Evolutionary conservation across 495 filamentous ascomycete species (phyloP), one percentile per base, ranked within the genome.

Genomic region (Staphylotrichum longicolle): DNA sequence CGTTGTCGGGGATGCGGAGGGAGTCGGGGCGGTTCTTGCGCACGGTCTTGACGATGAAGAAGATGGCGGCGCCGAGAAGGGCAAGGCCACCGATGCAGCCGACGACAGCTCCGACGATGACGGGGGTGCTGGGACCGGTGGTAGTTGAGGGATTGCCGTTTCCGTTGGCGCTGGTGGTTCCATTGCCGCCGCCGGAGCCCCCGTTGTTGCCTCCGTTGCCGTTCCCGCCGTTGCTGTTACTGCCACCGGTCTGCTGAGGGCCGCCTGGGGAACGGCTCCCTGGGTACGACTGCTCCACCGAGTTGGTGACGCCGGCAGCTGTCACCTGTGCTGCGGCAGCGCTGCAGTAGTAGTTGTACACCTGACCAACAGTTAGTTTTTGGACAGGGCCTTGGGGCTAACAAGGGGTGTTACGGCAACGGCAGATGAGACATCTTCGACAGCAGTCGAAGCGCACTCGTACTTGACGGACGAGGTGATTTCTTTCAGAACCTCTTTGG

Each of bases 331-430:
- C 76, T 27, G 68, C 70, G 9, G 75, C 80, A 11, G 79, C 80
- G 57, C 69, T 78, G 60, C 80, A 83, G 49, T 82, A 83, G 34
- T 71, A 60, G 33, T 77, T 66, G 54, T 76, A 80, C 0, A 82
- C 75, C 27, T 63, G 42, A 33, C 33, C 34, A 37, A 11, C 10
- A 7, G 27, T 61, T 6, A 52, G 44, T 27, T 27, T 27, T 27
- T 27, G 20, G 20, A 27, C 5, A 15, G 5, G 37, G 37, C 6
- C 20, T 12, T 27, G 20, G 20, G 7, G 2, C 15, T 4, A 7
- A 10, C 8, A 12, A 8, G 5, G 8, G 3, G 0, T 52, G 27
- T 50, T 4, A 62, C 60, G 20, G 58, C 37, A 10, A 79, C 46
- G 3, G 78, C 80, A 1, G 77, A 80, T 6, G 70, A 69, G n/a